Evolutionary conservation across 257 asterid genomes (phyloP).

Genomic region (Ajuga chamaepitys): DNA sequence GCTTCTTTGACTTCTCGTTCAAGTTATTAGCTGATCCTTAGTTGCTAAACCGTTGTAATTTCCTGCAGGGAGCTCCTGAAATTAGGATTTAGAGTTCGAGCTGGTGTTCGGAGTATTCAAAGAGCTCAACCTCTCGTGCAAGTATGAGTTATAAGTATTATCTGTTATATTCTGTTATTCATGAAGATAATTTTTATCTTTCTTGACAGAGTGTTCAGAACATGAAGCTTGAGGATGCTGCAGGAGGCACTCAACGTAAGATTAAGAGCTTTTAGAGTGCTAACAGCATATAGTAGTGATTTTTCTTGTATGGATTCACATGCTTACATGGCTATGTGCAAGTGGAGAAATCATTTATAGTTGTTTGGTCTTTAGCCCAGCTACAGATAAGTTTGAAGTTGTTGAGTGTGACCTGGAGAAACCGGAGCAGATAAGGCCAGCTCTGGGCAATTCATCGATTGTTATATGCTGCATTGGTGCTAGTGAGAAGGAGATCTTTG

Average conservation of each 20-base stretch:
- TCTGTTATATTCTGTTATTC: neutral
- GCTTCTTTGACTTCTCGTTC: conserved; percentile 1
- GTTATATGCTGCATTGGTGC: conserved; percentile 97
- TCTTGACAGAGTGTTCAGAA: conserved; percentile 59
- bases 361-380: conserved; percentile 90
- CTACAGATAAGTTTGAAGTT: conserved; percentile 90
- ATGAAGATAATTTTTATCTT: conserved; percentile 16
- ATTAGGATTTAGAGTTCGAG: conserved; percentile 74
- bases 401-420: conserved; percentile 96
- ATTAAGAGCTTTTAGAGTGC: conserved; percentile 19
- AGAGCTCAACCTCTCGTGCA: conserved; percentile 80
- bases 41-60: conserved; percentile 15
- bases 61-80: conserved; percentile 85
- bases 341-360: conserved; percentile 39
- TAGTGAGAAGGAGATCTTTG: conserved; percentile 87
- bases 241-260: conserved; percentile 62
- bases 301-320: conserved; percentile 9
- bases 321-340: conserved; percentile 15
- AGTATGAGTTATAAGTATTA: conserved; percentile 35
- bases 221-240: conserved; percentile 50
- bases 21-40: neutral
- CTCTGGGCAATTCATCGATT: conserved; percentile 65
- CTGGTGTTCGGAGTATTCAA: conserved; percentile 76
- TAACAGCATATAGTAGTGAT: conserved; percentile 1
- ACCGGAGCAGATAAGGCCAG: conserved; percentile 49